Percentiles rank a stretch among this genome's conserved stretches.
These are phyloP conservation scores for Podospora conica DNA, from an alignment of 495 filamentous ascomycete genomes.

Conservation along the genomic window DNA sequence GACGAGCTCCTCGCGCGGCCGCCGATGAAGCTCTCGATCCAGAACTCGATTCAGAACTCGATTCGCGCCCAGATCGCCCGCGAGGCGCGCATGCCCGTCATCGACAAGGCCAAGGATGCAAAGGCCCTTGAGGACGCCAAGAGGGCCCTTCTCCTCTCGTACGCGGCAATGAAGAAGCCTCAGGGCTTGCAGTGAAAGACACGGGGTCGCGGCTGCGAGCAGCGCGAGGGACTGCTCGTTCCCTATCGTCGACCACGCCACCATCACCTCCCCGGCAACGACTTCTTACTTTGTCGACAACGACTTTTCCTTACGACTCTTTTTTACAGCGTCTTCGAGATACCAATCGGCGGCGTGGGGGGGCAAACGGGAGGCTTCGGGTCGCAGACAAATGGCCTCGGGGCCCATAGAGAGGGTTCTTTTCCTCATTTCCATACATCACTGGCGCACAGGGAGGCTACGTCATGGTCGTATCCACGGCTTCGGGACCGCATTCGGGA, in stretches of 20 bases:
- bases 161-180: slow-evolving; percentile 10
- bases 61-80: slow-evolving; percentile 34
- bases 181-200: neutral
- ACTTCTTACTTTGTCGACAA: neutral
- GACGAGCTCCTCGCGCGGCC: slow-evolving; percentile 35
- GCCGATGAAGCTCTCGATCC: slow-evolving; percentile 32
- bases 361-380: neutral
- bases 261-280: neutral
- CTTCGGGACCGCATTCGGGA: neutral
- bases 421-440: neutral
- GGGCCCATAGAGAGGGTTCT: no score
- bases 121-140: slow-evolving; percentile 35
- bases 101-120: slow-evolving; percentile 22
- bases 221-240: neutral
- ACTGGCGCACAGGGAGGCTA: neutral
- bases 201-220: neutral
- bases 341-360: neutral
- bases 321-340: neutral
- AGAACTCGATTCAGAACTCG: slow-evolving; percentile 33
- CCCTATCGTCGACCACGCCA: neutral
- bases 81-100: neutral
- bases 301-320: neutral
- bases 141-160: slow-evolving; percentile 28
- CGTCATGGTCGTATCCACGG: neutral
- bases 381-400: no score